Percentiles rank a stretch among this genome's conserved stretches.
Conservation (phyloP, 164 flowering plant species). For the Nymphaea colorata region DNA sequence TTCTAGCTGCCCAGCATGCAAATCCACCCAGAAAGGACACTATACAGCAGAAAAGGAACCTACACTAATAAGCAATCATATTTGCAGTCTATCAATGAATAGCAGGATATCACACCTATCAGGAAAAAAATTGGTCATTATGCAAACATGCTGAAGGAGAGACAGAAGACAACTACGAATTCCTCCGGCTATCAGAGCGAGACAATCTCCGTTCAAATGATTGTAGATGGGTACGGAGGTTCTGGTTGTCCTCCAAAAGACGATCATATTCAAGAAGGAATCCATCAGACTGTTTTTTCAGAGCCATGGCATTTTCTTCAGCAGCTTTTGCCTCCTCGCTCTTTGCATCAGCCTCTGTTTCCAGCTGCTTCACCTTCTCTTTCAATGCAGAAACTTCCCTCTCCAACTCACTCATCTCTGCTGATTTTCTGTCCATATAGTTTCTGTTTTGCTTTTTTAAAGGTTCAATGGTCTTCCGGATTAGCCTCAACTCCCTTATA, state of each 20-base stretch:
- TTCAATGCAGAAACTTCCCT: slow-evolving; percentile 24
- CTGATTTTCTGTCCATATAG: slow-evolving; percentile 32
- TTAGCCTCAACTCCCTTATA: slow-evolving; percentile 54
- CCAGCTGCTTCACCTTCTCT: slow-evolving; percentile 32
- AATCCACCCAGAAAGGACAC: too few species aligned
- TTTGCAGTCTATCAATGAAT: too few species aligned
- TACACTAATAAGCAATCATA: too few species aligned
- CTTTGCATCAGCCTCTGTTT: slow-evolving; percentile 37
- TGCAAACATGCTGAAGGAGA: neutral
- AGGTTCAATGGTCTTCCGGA: slow-evolving; percentile 23
- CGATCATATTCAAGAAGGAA: slow-evolving; percentile 75
- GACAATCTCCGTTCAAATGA: slow-evolving; percentile 42
- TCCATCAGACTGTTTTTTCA: slow-evolving; percentile 70
- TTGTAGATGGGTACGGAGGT: slow-evolving; percentile 45
- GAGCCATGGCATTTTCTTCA: slow-evolving; percentile 48
- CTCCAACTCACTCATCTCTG: slow-evolving; percentile 22
- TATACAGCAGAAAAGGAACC: too few species aligned
- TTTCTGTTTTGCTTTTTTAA: slow-evolving; percentile 15
- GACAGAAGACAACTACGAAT: slow-evolving; percentile 7
- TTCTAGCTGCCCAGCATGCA: too few species aligned
- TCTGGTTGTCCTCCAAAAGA: slow-evolving; percentile 65
- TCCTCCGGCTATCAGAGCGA: slow-evolving; percentile 52
- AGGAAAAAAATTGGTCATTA: neutral
- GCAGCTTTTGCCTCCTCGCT: slow-evolving; percentile 34
- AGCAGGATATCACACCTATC: too few species aligned